Evolutionary conservation across 805 yeast genomes (phyloP), one percentile per base, ranked within the genome.

Genomic region (Saturnispora hagleri): DNA sequence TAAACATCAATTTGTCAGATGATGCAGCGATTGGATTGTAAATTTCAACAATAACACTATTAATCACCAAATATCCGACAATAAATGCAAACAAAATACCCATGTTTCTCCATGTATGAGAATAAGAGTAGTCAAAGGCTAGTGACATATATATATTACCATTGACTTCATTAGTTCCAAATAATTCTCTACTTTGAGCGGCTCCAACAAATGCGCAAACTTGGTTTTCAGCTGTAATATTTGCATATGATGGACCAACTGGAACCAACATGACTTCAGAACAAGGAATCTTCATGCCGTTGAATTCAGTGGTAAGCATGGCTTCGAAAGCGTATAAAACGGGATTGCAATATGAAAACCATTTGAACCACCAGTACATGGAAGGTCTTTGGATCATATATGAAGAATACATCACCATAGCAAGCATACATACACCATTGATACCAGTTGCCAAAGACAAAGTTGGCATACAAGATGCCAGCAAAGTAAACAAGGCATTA

Each of bases 31-130:
- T 55, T 20, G 68, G 69, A 49, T 64, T 64, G 49, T 57, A 61
- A 17, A 51, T 10, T 51, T 72, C 75, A 36, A 62, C 66, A 4
- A 64, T 54, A 22, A 67, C 5, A 4, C 62, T 55, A 45, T 63
- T 60, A 34, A 67, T 54, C 2, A 47, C 27, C 33, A 75, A 56
- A 63, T 74, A 73, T 55, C 75, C 72, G 15, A 73, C 38, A 40
- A 70, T 63, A 58, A 71, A 75, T 5, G 63, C 76, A 58, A 75
- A 53, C 51, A 71, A 51, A 52, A 77, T 73, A 53, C 82, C 96
- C 52, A 84, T 73, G 64, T 88, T 85, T 71, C 95, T 80, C 96
- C 96, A 88, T 47, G 77, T 74, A 65, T 88, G 87, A 20, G 66
- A 56, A 60, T 74, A 79, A 20, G 62, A 62, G 70, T 82, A 88